These are phyloP conservation scores for Amylostereum areolatum DNA, from an alignment of 1,284 basidiomycete species.

Conservation along the genomic window DNA sequence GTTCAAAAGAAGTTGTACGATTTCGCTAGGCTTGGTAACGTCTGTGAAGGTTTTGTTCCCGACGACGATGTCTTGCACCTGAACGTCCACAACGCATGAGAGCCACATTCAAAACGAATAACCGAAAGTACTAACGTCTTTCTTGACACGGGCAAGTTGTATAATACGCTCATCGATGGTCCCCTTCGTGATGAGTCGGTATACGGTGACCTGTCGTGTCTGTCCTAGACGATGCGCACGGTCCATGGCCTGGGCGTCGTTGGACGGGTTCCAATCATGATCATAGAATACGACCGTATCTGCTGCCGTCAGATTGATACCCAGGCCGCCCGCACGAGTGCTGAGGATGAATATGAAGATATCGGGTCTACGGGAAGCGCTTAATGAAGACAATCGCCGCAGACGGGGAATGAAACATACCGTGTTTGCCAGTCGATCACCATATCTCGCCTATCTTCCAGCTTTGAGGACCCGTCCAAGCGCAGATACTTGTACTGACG, in stretches of 20 bases:
- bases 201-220: slow-evolving; percentile 98
- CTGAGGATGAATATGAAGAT: slow-evolving; percentile 96
- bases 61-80: slow-evolving; percentile 99
- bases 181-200: slow-evolving; percentile 92
- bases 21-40: slow-evolving; percentile 93
- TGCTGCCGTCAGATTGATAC: slow-evolving; percentile 97
- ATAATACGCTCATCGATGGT: slow-evolving; percentile 99
- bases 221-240: slow-evolving; percentile 98
- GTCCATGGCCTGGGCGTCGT: slow-evolving; percentile 99
- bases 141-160: slow-evolving; percentile 90
- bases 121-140: slow-evolving; percentile 64
- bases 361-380: slow-evolving; percentile 59
- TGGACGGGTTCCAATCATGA: slow-evolving; percentile 99
- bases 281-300: slow-evolving; percentile 99
- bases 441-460: slow-evolving; percentile 98
- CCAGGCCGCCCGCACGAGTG: slow-evolving; percentile 94
- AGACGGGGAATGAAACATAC: slow-evolving; percentile 35
- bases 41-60: slow-evolving; percentile 94
- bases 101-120: not conserved
- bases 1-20: slow-evolving; percentile 92
- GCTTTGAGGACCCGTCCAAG: slow-evolving; percentile 91
- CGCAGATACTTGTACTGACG: slow-evolving; percentile 97
- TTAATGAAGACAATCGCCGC: not conserved
- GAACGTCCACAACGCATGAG: slow-evolving; percentile 1
- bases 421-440: slow-evolving; percentile 99